A percentile compares a stretch with the other conserved stretches of the same genome.
Conservation (phyloP, 768 basidiomycete species). For the Hydnum rufescens region DNA sequence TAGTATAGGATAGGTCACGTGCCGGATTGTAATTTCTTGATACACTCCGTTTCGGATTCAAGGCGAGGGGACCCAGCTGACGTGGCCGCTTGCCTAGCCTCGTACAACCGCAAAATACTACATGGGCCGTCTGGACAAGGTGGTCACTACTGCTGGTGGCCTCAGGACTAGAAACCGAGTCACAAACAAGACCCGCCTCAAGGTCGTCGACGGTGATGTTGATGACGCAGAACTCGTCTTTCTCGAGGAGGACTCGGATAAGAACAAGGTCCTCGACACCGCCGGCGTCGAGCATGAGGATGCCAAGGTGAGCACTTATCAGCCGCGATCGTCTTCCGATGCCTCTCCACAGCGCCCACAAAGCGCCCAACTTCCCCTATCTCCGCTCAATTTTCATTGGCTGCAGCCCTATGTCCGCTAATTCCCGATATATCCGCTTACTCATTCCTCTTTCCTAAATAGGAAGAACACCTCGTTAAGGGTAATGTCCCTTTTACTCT, state of each 20-base stretch:
- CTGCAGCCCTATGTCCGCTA: slow-evolving; percentile 1
- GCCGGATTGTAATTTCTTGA: too few relatives aligned
- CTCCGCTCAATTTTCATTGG: slow-evolving; percentile 5
- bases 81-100: background rate
- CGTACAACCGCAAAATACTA: background rate
- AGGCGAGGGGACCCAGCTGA: too few relatives aligned
- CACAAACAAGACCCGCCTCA: slow-evolving; percentile 82
- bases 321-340: slow-evolving; percentile 11
- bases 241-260: slow-evolving; percentile 64
- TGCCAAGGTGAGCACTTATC: slow-evolving; percentile 57
- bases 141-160: background rate
- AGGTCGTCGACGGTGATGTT: slow-evolving; percentile 61
- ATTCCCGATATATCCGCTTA: slow-evolving; percentile 15
- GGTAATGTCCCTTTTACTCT: background rate
- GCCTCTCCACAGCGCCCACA: slow-evolving; percentile 12
- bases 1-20: too few relatives aligned
- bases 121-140: slow-evolving; percentile 1
- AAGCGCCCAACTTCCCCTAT: background rate
- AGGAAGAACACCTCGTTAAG: slow-evolving; percentile 32
- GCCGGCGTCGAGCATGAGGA: slow-evolving; percentile 86
- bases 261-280: slow-evolving; percentile 58
- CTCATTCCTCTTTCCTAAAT: slow-evolving; percentile 16
- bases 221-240: slow-evolving; percentile 63
- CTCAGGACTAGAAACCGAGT: slow-evolving; percentile 35
- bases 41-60: too few relatives aligned